Base-by-base conservation (phyloP, 345 rosid genomes). In the Carallia pectinifolia region DNA sequence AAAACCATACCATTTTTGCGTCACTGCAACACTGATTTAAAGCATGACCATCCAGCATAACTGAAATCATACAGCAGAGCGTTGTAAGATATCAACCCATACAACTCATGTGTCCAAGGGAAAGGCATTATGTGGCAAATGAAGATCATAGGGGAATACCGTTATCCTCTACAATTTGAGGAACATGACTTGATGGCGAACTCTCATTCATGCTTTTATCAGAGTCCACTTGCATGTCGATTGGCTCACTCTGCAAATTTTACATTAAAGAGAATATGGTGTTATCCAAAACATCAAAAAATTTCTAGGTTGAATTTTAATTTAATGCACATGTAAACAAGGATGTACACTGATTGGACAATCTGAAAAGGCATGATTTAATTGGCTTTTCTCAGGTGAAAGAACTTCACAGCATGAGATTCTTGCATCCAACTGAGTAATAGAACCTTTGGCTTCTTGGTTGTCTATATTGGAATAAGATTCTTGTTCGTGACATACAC, bases 301-400 rank as follows among this genome's bases (percentile, higher is more conserved):
- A 33, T 64, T 38, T 66, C 59, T 58, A 9, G 50, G 74, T 53
- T 55, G 54, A 74, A 70, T 72, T 13, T 53, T 53, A 67, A 37
- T 29, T 66, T n/a, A 44, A 54, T n/a, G 31, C 70, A 72, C 68
- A 61, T 29, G 62, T 58, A 53, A 76, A 70, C 68, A 27, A 29
- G 65, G 16, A 55, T 71, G 71, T 88, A 94, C 97, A 76, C 69
- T 86, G 73, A 81, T 84, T 29, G 77, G 80, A 76, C 88, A 81
- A 67, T 78, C 83, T 62, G 81, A 77, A 53, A 59, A 55, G 71
- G 82, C 55, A 65, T 68, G 53, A 64, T 75, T 60, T 69, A 76
- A 82, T 9, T 79, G 85, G 71, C 66, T 61, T 76, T 69, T 83
- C 75, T 77, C 75, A 40, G 81, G 78, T 58, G 86, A 82, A 60